Evolutionary conservation across 805 yeast species (phyloP), one percentile per base, ranked within the genome.

Genomic region (Komagataella mondaviorum): DNA sequence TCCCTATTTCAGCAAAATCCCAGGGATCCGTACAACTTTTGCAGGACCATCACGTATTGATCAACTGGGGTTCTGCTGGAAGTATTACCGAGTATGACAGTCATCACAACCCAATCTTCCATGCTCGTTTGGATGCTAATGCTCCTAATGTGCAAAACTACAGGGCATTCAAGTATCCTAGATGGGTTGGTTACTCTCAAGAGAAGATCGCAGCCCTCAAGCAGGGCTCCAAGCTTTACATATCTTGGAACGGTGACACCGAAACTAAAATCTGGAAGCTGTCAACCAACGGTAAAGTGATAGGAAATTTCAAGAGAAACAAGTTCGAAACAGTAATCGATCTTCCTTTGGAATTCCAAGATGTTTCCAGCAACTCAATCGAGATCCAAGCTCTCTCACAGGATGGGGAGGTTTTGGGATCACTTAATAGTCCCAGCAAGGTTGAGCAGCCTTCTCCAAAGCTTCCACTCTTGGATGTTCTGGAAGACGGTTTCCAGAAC

Each of bases 201-300:
- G 71, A 69, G 47, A 59, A 58, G 6, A 62, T 68, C 53, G 70
- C 71, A 1, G 55, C 63, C 5, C 48, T 51, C 51, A 53, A 56
- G 8, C 58, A 56, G 3, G 57, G 59, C 7, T 58, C 64, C 3
- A 47, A 49, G 6, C 51, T 64, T 2, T 66, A 64, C 50, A 65
- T 67, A 46, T 62, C 67, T 39, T 68, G 71, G 71, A 68, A 67
- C 55, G 72, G 71, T n/a, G 71, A 67, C 50, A 68, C 71, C 2
- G 51, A 55, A 23, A 67, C 71, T 30, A 57, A 58, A 48, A 47
- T 44, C 7, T 68, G 72, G 71, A 60, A 57, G 50, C 55, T 63
- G 50, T 63, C 12, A 14, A 8, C 39, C 39, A 3, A 30, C 14
- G 39, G n/a, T 10, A 30, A 30, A 30, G 39, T 10, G 39, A 30